These are phyloP conservation scores for Immersiporthe knoxdaviesiana DNA, from an alignment of 2,329 filamentous ascomycete genomes.

Conservation along the genomic window DNA sequence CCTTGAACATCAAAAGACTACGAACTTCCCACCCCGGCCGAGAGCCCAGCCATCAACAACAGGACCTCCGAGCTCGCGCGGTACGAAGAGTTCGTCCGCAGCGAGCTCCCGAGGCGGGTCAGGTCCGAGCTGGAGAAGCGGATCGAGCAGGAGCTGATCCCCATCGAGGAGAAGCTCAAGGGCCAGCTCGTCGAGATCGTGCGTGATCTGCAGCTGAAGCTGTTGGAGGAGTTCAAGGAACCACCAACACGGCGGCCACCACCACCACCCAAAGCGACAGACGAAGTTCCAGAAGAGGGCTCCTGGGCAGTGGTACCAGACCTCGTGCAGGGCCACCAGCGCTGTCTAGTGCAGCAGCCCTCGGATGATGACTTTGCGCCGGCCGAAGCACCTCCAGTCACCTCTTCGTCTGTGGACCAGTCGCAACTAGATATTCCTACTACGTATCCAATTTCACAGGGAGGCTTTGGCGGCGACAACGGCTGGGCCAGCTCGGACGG, in stretches of 20 bases:
- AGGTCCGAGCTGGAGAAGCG: conserved; percentile 27
- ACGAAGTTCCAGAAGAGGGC: background rate
- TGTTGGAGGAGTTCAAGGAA: conserved; percentile 28
- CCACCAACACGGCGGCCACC: background rate
- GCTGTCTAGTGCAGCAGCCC: background rate
- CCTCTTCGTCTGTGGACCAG: background rate
- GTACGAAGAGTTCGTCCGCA: conserved; percentile 29
- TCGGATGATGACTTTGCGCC: background rate
- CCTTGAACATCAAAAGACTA: conserved; percentile 10
- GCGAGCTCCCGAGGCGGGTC: conserved; percentile 28
- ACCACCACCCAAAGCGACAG: background rate
- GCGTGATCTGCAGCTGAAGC: conserved; percentile 27
- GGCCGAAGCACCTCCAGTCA: background rate
- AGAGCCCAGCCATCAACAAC: conserved; percentile 3
- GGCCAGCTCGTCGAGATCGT: conserved; percentile 30
- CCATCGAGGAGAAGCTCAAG: conserved; percentile 28
- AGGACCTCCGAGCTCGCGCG: conserved; percentile 17
- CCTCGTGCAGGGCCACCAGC: background rate
- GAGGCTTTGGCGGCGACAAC: background rate
- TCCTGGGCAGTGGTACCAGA: background rate
- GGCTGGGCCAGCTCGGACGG: background rate
- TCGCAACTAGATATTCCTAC: background rate
- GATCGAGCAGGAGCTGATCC: conserved; percentile 26
- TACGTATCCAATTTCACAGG: background rate
- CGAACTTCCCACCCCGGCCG: conserved; percentile 13